Base-by-base conservation (phyloP, 73 alveolate genomes). In the Uronychia binucleata region DNA sequence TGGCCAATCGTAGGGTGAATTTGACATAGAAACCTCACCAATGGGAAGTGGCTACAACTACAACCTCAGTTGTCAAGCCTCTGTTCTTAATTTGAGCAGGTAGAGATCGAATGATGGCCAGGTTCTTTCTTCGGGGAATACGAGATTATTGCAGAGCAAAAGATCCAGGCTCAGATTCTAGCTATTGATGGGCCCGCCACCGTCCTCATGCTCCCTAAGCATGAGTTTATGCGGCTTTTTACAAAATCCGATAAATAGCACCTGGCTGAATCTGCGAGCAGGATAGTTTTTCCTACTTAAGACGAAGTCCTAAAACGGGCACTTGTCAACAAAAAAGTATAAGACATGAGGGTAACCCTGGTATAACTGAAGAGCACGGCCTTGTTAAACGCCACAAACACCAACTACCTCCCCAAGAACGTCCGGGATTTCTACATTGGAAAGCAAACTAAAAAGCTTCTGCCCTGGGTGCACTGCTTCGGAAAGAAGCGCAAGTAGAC, bases 391-490 rank as follows among this genome's bases (percentile, higher is more conserved):
- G 67, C 67, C 19, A 46, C 67, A 11, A 46, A 46, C 19, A 46
- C 67, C n/a, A 46, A 46, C 19, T 46, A 46, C 67, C 5, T 46
- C n/a, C 67, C 67, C 5, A 46, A 46, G 19, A 46, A 46, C 67
- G 19, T 46, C 5, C 5, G 67, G 19, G 67, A 19, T 11, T 46
- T 46, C 67, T 46, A 46, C 19, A 5, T 46, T 11, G 67, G 67
- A 46, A 46, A 46, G 19, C n/a, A 46, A 46, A 46, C 67, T 19
- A 46, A 46, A 19, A 46, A 46, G 67, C 67, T 46, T 19, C 19
- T 46, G 67, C 67, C 67, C 19, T 46, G 67, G 67, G 67, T 46
- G 67, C 67, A 46, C 67, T 46, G 67, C 67, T 46, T 46, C 19
- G 67, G 67, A 46, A 46, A 46, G 67, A 46, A 46, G 67, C n/a